A percentile compares a stretch with the other conserved stretches of the same genome.
phyloP scores from a whole-genome alignment of 1,284 basidiomycete species.

The Ustilago esculenta region DNA sequence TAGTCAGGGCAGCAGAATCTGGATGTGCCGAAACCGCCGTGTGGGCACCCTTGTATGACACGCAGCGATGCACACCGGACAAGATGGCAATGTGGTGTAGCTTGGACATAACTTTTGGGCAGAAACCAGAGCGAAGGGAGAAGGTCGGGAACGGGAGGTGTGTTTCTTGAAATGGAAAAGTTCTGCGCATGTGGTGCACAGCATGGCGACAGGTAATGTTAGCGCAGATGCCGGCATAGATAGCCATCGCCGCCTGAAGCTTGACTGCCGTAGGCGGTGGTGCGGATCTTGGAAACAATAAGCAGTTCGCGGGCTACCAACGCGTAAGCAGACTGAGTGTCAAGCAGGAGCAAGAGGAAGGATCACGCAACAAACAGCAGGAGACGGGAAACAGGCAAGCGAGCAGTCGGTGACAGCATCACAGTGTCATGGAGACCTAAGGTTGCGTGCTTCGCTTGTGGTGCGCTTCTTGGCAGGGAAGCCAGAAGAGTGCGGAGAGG shows the following conservation, averaged over 20 bases:
- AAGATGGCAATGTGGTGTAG: too few relatives aligned
- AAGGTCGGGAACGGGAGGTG: too few relatives aligned
- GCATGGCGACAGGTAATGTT: too few relatives aligned
- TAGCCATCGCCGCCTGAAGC: too few relatives aligned
- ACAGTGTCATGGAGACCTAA: background rate
- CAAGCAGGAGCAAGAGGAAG: background rate
- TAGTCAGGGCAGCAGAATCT: conserved; percentile 11
- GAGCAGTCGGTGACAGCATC: too few relatives aligned
- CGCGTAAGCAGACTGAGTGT: background rate
- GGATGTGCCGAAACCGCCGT: conserved; percentile 8
- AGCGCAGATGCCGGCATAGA: too few relatives aligned
- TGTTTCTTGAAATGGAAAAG: too few relatives aligned
- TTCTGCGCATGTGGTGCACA: too few relatives aligned
- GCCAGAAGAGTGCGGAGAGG: background rate
- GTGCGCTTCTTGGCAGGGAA: background rate
- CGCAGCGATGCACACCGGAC: too few relatives aligned
- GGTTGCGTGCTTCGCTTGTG: conserved; percentile 33
- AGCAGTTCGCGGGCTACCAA: background rate
- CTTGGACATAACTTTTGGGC: too few relatives aligned
- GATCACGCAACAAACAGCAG: conserved; percentile 4
- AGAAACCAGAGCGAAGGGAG: too few relatives aligned
- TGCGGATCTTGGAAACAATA: background rate
- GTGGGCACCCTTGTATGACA: too few relatives aligned
- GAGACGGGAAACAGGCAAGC: background rate
- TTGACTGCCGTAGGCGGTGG: conserved; percentile 1